Base-by-base conservation (phyloP, 208 protist genomes). In the Leishmania major region DNA sequence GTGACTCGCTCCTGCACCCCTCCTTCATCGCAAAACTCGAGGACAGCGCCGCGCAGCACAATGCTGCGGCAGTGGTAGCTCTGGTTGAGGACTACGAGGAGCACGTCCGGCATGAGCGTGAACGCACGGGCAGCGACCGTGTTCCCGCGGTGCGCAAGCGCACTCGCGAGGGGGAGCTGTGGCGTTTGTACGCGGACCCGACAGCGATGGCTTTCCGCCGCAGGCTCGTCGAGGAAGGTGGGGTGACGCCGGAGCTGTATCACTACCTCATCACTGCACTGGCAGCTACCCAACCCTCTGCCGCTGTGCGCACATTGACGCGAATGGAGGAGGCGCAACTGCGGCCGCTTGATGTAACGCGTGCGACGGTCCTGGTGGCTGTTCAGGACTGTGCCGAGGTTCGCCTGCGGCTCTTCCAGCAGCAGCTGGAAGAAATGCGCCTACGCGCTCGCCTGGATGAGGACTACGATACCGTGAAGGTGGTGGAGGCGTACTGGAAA, bases 251-350 rank as follows among this genome's bases (percentile, higher is more conserved):
- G 0, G 93, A 98, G 90, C 81, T 98, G 80, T 98, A 98, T 77
- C 95, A 98, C 83, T 98, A 98, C 84, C 77, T 98, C 15, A 89
- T 98, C 76, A 85, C 88, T 11, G 87, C 95, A 4, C 79, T 98
- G 31, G 83, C 87, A 28, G 60, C 64, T 22, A 79, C 88, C 3
- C 90, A 95, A 71, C 95, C 95, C 4, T 89, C 90, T 2, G 86
- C 90, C 35, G 95, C 92, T 11, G 87, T 98, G 75, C 90, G 91
- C n/a, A 96, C 93, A 64, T 53, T 96, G 22, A 64, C 84, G 22
- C 85, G 89, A 25, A 96, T 98, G 95, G 53, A 81, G 25, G 86
- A 88, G 59, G 62, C 91, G 3, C 89, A 94, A 69, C 77, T 98
- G 22, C 88, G 86, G 10, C 79, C 92, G 6, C 89, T 98, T 40